Conservation (phyloP, 257 asterid genomes). For the Ilex asprella region DNA sequence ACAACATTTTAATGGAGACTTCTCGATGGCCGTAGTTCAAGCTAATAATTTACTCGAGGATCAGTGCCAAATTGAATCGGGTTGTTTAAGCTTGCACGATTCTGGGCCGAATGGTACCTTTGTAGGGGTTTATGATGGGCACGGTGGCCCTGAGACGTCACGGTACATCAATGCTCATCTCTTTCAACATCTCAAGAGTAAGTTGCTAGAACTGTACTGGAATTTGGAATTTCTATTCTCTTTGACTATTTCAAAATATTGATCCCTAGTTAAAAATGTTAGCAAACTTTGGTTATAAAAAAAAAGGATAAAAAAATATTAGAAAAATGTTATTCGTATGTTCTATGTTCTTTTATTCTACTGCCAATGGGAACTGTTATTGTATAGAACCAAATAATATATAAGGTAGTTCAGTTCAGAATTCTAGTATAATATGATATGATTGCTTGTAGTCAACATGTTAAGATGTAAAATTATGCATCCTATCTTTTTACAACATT, state of each 20-base stretch:
- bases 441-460: too few relatives aligned
- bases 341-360: too few relatives aligned
- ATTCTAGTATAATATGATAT: too few relatives aligned
- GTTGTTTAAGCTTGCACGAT: slow-evolving; percentile 47
- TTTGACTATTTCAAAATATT: background rate
- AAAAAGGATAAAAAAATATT: background rate
- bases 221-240: background rate
- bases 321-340: background rate
- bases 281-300: too few relatives aligned
- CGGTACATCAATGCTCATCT: slow-evolving; percentile 53
- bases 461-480: too few relatives aligned
- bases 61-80: slow-evolving; percentile 70
- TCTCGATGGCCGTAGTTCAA: slow-evolving; percentile 78
- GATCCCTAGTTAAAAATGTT: too few relatives aligned
- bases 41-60: slow-evolving; percentile 71
- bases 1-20: slow-evolving; percentile 62
- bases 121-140: slow-evolving; percentile 68
- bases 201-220: slow-evolving; percentile 13
- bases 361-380: too few relatives aligned
- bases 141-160: slow-evolving; percentile 71
- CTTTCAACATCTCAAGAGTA: slow-evolving; percentile 63
- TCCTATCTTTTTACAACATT: too few relatives aligned
- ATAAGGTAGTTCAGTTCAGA: too few relatives aligned
- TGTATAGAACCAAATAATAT: too few relatives aligned
- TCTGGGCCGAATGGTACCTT: slow-evolving; percentile 68